A percentile compares a stretch with the other conserved stretches of the same genome.
Conservation (phyloP, 805 yeast species). For the Torulaspora franciscae region DNA sequence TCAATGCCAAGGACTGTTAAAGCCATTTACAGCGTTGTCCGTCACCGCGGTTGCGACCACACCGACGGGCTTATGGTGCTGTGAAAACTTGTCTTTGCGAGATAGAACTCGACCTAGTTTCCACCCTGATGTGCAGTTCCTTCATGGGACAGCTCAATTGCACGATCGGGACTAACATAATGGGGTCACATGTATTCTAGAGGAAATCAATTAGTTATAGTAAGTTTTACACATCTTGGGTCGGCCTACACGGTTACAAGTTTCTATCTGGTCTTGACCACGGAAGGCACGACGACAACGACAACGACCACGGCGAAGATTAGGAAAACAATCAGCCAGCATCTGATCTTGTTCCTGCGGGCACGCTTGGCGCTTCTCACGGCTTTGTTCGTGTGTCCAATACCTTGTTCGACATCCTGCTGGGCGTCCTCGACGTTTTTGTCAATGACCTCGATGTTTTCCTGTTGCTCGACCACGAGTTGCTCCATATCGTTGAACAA, state of each 20-base stretch:
- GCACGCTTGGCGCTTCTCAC: constrained; percentile 83
- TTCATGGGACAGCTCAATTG: constrained; percentile 3
- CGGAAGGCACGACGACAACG: constrained; percentile 52
- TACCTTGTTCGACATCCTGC: constrained; percentile 87
- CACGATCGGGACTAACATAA: constrained; percentile 34
- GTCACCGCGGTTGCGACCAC: constrained; percentile 35
- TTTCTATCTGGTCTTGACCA: constrained; percentile 31
- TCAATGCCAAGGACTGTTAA: constrained; percentile 24
- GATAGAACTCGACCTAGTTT: constrained; percentile 30
- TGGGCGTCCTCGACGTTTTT: constrained; percentile 79
- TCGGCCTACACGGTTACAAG: neutral
- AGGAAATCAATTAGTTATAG: constrained; percentile 6
- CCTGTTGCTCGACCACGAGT: constrained; percentile 92
- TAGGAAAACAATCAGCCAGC: constrained; percentile 57
- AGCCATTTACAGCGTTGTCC: constrained; percentile 29
- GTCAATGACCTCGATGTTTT: constrained; percentile 74
- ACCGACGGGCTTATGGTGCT: constrained; percentile 29
- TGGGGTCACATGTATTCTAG: constrained; percentile 24
- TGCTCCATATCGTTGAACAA: constrained; percentile 95
- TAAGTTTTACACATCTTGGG: constrained; percentile 13
- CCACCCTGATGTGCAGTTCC: constrained; percentile 35
- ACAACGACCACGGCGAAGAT: constrained; percentile 62
- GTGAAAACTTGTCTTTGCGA: constrained; percentile 38
- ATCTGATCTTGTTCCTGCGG: constrained; percentile 86
- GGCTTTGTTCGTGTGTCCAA: constrained; percentile 89